Percentiles rank a stretch among this genome's conserved stretches.
Conservation (phyloP, 1,284 basidiomycete species). For the Jaminaea rosea region DNA sequence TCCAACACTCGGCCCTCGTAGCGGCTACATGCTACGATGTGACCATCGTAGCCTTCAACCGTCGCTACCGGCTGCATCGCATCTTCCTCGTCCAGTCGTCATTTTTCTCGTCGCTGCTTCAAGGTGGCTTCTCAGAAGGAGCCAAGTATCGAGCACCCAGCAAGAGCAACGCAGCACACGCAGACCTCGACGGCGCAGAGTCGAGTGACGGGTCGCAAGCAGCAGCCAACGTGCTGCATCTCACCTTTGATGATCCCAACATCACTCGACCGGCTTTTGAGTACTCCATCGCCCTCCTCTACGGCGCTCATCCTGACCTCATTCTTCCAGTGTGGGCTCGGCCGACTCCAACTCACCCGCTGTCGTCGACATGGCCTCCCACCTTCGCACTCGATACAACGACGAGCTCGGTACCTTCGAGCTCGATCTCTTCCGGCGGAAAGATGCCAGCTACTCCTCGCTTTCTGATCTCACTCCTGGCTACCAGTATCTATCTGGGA, state of each 20-base stretch:
- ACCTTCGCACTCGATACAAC: constrained; percentile 56
- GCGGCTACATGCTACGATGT: constrained; percentile 24
- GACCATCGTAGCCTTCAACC: constrained; percentile 25
- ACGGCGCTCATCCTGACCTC: constrained; percentile 30
- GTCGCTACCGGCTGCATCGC: constrained; percentile 31
- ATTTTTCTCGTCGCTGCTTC: constrained; percentile 38
- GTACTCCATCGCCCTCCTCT: constrained; percentile 36
- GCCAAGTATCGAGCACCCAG: constrained; percentile 3
- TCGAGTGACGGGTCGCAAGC: neutral
- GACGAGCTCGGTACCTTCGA: constrained; percentile 9
- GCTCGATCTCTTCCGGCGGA: too few relatives aligned
- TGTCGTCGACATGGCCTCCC: constrained; percentile 7
- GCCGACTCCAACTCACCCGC: constrained; percentile 18
- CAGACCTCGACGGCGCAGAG: neutral
- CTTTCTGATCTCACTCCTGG: constrained; percentile 74
- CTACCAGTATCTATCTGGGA: constrained; percentile 75
- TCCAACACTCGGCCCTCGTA: neutral
- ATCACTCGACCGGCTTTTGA: constrained; percentile 38
- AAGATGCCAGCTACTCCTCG: constrained; percentile 63
- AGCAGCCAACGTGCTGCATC: constrained; percentile 14
- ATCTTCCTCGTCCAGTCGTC: constrained; percentile 36
- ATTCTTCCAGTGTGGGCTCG: constrained; percentile 33
- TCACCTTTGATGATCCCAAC: constrained; percentile 38
- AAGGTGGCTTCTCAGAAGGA: constrained; percentile 24
- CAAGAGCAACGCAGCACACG: neutral